phyloP scores from a whole-genome alignment of 805 yeast genomes.

The Starmerella bombi region DNA sequence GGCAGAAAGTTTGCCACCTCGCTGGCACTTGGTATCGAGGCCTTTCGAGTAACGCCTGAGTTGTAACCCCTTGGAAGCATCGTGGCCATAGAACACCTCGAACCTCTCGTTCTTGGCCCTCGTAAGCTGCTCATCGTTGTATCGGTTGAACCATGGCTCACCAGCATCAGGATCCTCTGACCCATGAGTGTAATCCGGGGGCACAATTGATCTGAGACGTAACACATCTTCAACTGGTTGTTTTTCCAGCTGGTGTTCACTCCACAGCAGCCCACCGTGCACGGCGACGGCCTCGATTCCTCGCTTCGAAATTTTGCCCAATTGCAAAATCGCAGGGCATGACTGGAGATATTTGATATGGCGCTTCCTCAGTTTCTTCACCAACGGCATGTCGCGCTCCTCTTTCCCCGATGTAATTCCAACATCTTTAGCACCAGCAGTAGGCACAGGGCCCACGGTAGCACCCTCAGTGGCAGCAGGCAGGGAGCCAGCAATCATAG shows the following conservation, averaged over 20 bases:
- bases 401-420: background rate
- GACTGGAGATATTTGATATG: slow-evolving; percentile 48
- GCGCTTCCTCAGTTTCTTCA: slow-evolving; percentile 41
- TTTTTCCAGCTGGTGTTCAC: slow-evolving; percentile 35
- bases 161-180: slow-evolving; percentile 35
- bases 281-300: slow-evolving; percentile 44
- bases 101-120: slow-evolving; percentile 22
- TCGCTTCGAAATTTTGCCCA: slow-evolving; percentile 42
- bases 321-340: slow-evolving; percentile 49
- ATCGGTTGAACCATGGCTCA: slow-evolving; percentile 46
- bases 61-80: slow-evolving; percentile 64
- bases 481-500: slow-evolving; percentile 15
- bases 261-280: slow-evolving; percentile 75
- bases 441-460: slow-evolving; percentile 13
- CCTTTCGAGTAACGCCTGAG: slow-evolving; percentile 59
- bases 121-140: slow-evolving; percentile 34
- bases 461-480: slow-evolving; percentile 8
- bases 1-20: slow-evolving; percentile 59
- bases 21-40: slow-evolving; percentile 69
- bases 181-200: slow-evolving; percentile 47
- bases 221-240: slow-evolving; percentile 53
- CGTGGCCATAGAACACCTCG: slow-evolving; percentile 73
- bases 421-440: background rate
- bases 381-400: slow-evolving; percentile 32
- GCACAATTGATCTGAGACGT: slow-evolving; percentile 55